These are phyloP conservation scores for Tricholoma terreum DNA, from an alignment of 768 basidiomycete genomes.

Conservation along the genomic window DNA sequence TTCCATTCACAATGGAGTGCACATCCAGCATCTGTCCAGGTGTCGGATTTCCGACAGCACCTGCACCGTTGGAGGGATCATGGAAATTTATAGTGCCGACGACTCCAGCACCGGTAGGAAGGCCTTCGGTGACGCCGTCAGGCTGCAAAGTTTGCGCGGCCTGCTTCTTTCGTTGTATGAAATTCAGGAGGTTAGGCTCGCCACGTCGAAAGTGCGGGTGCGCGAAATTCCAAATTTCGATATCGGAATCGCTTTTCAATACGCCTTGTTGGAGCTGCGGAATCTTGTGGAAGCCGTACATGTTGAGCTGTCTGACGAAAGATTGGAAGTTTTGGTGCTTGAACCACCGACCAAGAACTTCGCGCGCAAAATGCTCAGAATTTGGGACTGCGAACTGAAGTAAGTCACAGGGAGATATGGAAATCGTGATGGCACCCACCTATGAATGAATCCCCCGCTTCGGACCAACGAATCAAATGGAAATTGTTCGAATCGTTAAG, in stretches of 20 bases:
- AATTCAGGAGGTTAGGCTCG: slow-evolving; percentile 82
- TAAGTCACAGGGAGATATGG: neutral
- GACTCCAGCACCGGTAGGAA: neutral
- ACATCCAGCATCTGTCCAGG: slow-evolving; percentile 67
- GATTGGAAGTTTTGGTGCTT: slow-evolving; percentile 95
- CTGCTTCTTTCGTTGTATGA: slow-evolving; percentile 87
- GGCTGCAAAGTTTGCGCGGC: slow-evolving; percentile 37
- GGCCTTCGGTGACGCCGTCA: slow-evolving; percentile 16
- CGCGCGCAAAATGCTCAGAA: slow-evolving; percentile 84
- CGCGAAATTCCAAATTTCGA: slow-evolving; percentile 88
- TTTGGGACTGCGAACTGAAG: slow-evolving; percentile 63
- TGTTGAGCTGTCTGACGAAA: slow-evolving; percentile 91
- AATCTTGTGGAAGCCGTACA: slow-evolving; percentile 95
- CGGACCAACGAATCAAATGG: slow-evolving; percentile 89
- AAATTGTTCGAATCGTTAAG: slow-evolving; percentile 83
- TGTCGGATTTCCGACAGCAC: slow-evolving; percentile 9
- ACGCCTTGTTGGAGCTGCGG: slow-evolving; percentile 96
- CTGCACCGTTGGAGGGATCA: slow-evolving; percentile 16
- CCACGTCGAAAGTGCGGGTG: slow-evolving; percentile 87
- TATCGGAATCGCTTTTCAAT: slow-evolving; percentile 75
- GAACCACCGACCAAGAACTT: slow-evolving; percentile 92
- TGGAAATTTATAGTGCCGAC: slow-evolving; percentile 22
- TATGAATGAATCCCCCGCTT: slow-evolving; percentile 88
- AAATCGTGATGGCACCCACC: slow-evolving; percentile 41
- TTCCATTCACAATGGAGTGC: slow-evolving; percentile 74